phyloP scores from a whole-genome alignment of 192 early-diverging fungal genomes.

The Umbelopsis ramanniana region DNA sequence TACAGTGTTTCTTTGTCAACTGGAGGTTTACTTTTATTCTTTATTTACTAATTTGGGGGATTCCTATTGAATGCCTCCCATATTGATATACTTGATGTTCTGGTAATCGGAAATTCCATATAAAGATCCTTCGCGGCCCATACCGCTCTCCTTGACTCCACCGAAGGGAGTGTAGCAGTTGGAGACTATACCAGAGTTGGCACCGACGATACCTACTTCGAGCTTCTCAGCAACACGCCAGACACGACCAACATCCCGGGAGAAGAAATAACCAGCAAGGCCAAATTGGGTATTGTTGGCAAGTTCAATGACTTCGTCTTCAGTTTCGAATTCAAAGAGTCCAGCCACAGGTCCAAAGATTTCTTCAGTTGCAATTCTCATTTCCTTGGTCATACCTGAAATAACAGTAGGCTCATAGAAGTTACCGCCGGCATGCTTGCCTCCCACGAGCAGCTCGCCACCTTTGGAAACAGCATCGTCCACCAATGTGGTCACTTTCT shows the following conservation, averaged over 20 bases:
- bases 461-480: conserved; percentile 75
- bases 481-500: conserved; percentile 72
- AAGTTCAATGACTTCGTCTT: conserved; percentile 75
- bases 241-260: conserved; percentile 71
- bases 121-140: conserved; percentile 69
- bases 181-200: conserved; percentile 73
- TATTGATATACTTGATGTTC: conserved; percentile 70
- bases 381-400: conserved; percentile 65
- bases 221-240: conserved; percentile 82
- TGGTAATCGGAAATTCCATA: conserved; percentile 74
- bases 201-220: conserved; percentile 90
- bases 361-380: conserved; percentile 78
- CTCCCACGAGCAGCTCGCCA: conserved; percentile 71
- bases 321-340: conserved; percentile 75
- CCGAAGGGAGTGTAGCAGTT: conserved; percentile 68
- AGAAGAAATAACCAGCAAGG: conserved; percentile 86
- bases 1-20: background rate
- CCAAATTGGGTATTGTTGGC: conserved; percentile 81
- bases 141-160: conserved; percentile 74
- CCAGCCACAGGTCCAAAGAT: conserved; percentile 91
- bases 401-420: conserved; percentile 88
- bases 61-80: conserved; percentile 36
- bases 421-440: conserved; percentile 59
- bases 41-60: background rate
- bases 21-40: background rate